Base-by-base conservation (phyloP, 257 asterid species). In the Buddleja alternifolia region DNA sequence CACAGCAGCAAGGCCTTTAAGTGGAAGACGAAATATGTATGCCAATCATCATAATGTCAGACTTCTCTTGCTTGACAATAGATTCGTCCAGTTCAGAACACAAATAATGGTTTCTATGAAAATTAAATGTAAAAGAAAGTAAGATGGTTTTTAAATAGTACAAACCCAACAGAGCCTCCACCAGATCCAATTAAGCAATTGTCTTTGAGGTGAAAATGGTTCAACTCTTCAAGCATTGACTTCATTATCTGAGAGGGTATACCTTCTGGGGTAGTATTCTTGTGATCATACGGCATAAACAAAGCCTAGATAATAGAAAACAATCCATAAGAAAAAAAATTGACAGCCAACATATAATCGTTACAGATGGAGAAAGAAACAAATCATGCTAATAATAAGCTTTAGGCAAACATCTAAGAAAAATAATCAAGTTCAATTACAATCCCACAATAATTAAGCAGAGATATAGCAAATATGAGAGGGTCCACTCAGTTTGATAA, bases 131-230 rank as follows among this genome's bases (percentile, higher is more conserved):
- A 29, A 37, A 21, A 51, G 32, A 32, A 37, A n/a, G n/a, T n/a
- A n/a, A 60, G 36, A 21, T 24, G 71, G 48, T 34, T 47, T 0
- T 74, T 46, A 41, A 79, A 80, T 15, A 56, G 77, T 61, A 85
- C 98, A 59, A 76, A 94, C 97, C 98, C 98, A 11, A 94, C 97
- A 73, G 99, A 89, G 61, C 96, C 99, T 85, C 97, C 99, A 32
- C 99, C 99, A 53, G 99, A 94, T 73, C 97, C 99, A 65, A 94
- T 76, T 68, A 91, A 70, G 82, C 99, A 94, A 71, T 80, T 90
- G 73, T 86, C 89, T 10, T 81, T 83, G 84, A 94, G 87, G 82
- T 89, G 91, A 72, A 83, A 76, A 75, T 79, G 96, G 81, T 91
- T 94, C 84, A 94, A 69, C 81, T 83, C 86, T 79, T 91, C 90